A percentile compares a stretch with the other conserved stretches of the same genome.
phyloP scores from a whole-genome alignment of 768 basidiomycete species.

The Cyclocybe aegerita region DNA sequence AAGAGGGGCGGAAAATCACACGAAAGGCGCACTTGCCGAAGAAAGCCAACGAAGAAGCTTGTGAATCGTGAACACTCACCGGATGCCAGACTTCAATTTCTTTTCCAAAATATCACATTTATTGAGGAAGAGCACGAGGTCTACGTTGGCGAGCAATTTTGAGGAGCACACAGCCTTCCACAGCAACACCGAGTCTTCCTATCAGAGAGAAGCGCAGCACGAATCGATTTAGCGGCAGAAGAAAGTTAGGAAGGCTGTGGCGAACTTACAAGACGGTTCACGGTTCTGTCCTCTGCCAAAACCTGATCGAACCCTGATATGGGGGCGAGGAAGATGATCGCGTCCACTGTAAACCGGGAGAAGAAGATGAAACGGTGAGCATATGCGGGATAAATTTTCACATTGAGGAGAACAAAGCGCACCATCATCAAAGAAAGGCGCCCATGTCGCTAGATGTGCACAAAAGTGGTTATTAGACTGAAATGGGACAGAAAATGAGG shows the following conservation, averaged over 20 bases:
- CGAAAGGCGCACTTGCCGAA: slow-evolving; percentile 1
- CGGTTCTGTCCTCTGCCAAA: slow-evolving; percentile 57
- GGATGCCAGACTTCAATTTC: slow-evolving; percentile 64
- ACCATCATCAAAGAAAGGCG: slow-evolving; percentile 69
- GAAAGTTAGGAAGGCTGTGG: neutral
- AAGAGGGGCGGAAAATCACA: neutral
- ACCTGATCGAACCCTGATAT: slow-evolving; percentile 75
- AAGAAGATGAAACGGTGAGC: neutral
- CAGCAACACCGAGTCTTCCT: slow-evolving; percentile 87
- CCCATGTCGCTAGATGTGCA: slow-evolving; percentile 53
- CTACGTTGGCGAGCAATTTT: slow-evolving; percentile 76
- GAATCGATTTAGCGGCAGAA: neutral
- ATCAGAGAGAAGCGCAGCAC: neutral
- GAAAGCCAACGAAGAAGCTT: slow-evolving; percentile 1
- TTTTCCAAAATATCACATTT: slow-evolving; percentile 81
- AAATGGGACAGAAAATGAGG: neutral
- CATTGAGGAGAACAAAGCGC: slow-evolving; percentile 4
- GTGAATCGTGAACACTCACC: slow-evolving; percentile 23
- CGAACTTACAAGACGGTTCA: slow-evolving; percentile 55
- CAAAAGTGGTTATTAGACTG: neutral
- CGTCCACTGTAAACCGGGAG: slow-evolving; percentile 44
- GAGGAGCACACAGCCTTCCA: slow-evolving; percentile 88
- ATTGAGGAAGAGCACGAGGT: slow-evolving; percentile 83
- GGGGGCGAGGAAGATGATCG: slow-evolving; percentile 77
- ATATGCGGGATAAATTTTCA: too few relatives aligned